These are phyloP conservation scores for Apiospora hydei DNA, from an alignment of 2,329 filamentous ascomycete genomes.

Conservation along the genomic window DNA sequence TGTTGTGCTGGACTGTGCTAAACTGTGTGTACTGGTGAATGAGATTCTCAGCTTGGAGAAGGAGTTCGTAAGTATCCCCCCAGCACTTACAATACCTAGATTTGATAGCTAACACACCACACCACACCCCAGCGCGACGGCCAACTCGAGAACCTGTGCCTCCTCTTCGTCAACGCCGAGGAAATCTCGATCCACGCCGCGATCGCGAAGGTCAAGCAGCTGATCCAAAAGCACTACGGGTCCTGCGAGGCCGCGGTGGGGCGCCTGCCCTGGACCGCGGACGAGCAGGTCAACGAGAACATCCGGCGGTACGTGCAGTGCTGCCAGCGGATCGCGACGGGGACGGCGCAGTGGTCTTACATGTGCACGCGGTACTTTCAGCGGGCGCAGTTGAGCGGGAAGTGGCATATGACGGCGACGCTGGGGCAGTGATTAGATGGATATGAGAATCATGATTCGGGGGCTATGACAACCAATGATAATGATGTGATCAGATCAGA, in stretches of 20 bases:
- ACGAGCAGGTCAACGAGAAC: conserved; percentile 37
- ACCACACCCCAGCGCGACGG: conserved; percentile 33
- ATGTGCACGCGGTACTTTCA: conserved; percentile 12
- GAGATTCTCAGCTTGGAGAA: conserved; percentile 41
- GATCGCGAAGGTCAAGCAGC: conserved; percentile 35
- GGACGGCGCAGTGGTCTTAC: conserved; percentile 31
- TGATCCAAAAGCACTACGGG: conserved; percentile 40
- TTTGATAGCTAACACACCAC: not conserved
- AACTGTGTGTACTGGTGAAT: conserved; percentile 38
- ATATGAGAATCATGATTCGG: too few species aligned
- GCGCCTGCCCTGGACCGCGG: conserved; percentile 39
- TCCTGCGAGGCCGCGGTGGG: conserved; percentile 39
- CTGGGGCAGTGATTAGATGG: not conserved
- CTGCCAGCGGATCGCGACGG: conserved; percentile 38
- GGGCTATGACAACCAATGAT: too few species aligned
- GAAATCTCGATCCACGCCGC: conserved; percentile 34
- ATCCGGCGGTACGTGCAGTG: conserved; percentile 38
- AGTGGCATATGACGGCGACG: not conserved
- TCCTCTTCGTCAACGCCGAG: conserved; percentile 40
- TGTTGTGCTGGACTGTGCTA: conserved; percentile 39
- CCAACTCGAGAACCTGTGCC: conserved; percentile 39
- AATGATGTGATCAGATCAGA: too few species aligned
- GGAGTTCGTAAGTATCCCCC: conserved; percentile 38
- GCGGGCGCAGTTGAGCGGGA: not conserved
- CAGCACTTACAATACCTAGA: not conserved